Evolutionary conservation across 306 rosid genomes (phyloP).

Genomic region (Ochetophila trinervis): DNA sequence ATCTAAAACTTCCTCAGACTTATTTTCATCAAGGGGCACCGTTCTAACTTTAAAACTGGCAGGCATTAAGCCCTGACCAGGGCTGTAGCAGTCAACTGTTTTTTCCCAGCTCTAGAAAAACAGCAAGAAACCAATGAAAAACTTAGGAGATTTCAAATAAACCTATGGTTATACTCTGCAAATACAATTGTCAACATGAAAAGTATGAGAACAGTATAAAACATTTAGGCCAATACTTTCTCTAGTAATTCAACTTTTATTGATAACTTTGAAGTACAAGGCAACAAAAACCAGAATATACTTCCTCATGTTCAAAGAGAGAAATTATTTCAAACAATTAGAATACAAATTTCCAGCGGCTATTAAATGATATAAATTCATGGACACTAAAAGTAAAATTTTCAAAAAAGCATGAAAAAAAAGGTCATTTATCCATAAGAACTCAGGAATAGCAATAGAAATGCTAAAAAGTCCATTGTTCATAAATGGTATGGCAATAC

Average conservation of each 20-base stretch:
- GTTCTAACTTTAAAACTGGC: constrained; percentile 93
- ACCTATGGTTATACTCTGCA: not conserved
- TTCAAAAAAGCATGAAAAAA: not conserved
- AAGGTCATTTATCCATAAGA: not conserved
- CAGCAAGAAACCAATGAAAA: constrained; percentile 12
- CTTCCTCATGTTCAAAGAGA: too few relatives aligned
- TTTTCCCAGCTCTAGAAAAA: constrained; percentile 89
- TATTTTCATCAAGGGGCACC: constrained; percentile 43
- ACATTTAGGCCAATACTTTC: not conserved
- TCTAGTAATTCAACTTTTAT: too few relatives aligned
- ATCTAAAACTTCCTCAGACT: constrained; percentile 73
- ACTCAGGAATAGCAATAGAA: not conserved
- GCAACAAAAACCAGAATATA: too few relatives aligned
- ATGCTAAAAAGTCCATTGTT: not conserved
- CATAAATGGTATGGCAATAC: not conserved
- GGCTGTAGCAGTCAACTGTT: constrained; percentile 96
- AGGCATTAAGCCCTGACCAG: constrained; percentile 99
- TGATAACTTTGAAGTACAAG: too few relatives aligned
- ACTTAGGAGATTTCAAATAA: constrained; percentile 8
- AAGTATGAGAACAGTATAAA: not conserved
- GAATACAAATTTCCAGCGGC: not conserved
- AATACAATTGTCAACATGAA: not conserved
- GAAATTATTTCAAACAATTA: too few relatives aligned
- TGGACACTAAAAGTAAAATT: not conserved
- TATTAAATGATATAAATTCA: not conserved